Evolutionary conservation across 2,329 filamentous ascomycete genomes (phyloP).

Genomic region (Sporothrix phasma): DNA sequence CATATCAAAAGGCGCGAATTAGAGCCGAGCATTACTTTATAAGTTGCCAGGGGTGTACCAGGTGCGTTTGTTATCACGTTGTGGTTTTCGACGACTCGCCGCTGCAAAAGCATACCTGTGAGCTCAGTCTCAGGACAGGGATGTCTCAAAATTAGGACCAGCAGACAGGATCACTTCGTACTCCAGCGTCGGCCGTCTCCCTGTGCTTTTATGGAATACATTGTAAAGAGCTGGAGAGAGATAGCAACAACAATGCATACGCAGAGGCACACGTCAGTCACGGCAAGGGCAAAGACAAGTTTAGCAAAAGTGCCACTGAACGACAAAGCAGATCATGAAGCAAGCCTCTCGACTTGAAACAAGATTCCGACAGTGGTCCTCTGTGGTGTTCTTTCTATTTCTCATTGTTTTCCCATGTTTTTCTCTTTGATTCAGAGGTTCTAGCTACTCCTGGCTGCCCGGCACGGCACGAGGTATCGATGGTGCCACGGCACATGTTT

Average conservation of each 20-base stretch:
- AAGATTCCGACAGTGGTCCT: not conserved
- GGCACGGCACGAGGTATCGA: not conserved
- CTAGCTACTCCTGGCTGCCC: not conserved
- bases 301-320: not conserved
- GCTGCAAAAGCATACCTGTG: not conserved
- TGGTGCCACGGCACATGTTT: not conserved
- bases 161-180: not conserved
- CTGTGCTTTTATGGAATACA: no score
- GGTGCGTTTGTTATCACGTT: no score
- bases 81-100: no score
- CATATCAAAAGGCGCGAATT: not conserved
- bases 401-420: not conserved
- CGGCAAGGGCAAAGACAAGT: not conserved
- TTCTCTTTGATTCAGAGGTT: not conserved
- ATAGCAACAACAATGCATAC: not conserved
- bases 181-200: no score
- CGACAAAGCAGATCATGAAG: not conserved
- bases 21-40: not conserved
- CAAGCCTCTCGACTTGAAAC: not conserved
- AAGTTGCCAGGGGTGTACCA: not conserved
- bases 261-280: not conserved
- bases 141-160: not conserved
- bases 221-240: no score
- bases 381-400: not conserved
- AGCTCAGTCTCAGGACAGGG: not conserved